Evolutionary conservation across 2,329 filamentous ascomycete species (phyloP).

Genomic region (Phialophora tarda): DNA sequence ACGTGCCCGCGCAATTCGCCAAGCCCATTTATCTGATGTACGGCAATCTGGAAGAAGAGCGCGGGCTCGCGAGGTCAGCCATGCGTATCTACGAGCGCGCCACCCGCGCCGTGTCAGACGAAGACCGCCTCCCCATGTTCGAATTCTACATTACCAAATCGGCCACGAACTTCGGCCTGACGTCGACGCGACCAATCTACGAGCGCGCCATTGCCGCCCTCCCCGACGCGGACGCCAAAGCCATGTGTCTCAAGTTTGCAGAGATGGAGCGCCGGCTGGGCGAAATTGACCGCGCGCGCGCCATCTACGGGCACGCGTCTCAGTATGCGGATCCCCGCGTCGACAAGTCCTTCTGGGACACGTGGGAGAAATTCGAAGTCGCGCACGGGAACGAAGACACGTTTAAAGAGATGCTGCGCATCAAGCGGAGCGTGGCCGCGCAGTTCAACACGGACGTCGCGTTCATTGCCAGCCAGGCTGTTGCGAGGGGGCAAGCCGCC

Average conservation of each 20-base stretch:
- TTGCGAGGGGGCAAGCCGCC: conserved; percentile 73
- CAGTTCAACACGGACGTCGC: conserved; percentile 99
- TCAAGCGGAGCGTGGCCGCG: conserved; percentile 96
- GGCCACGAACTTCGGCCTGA: conserved; percentile 94
- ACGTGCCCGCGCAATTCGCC: conserved; percentile 92
- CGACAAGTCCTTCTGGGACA: conserved; percentile 88
- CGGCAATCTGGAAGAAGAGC: conserved; percentile 92
- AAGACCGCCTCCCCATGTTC: conserved; percentile 96
- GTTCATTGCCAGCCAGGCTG: conserved; percentile 94
- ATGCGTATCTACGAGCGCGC: conserved; percentile 99
- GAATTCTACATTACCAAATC: conserved; percentile 99
- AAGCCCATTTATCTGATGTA: conserved; percentile 98
- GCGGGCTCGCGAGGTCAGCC: conserved; percentile 89
- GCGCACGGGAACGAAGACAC: conserved; percentile 99
- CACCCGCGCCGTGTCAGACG: conserved; percentile 90
- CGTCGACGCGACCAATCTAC: conserved; percentile 93
- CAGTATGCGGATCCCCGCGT: conserved; percentile 97
- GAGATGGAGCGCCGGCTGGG: conserved; percentile 92
- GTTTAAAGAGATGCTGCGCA: conserved; percentile 97
- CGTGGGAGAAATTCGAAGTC: conserved; percentile 97
- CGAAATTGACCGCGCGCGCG: conserved; percentile 91
- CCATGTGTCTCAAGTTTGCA: conserved; percentile 99
- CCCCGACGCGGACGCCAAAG: conserved; percentile 88
- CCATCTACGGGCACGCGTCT: conserved; percentile 94
- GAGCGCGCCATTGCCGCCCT: conserved; percentile 93